Conservation (phyloP, 805 yeast genomes). For the Yueomyces sp. region DNA sequence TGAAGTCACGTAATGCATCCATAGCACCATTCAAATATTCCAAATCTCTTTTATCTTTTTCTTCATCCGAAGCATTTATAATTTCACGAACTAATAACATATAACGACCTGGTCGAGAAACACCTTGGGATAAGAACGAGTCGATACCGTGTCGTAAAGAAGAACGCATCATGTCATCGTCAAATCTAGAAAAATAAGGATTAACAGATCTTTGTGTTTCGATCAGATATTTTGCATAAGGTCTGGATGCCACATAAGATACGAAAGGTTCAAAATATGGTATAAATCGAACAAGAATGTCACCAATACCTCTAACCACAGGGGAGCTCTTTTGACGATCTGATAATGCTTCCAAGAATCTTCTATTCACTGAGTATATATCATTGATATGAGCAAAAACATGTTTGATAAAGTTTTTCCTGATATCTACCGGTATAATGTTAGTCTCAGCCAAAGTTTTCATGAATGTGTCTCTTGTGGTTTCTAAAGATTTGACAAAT, state of each 20-base stretch:
- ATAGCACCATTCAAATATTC: conserved; percentile 54
- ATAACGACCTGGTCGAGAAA: conserved; percentile 90
- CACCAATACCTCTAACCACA: conserved; percentile 77
- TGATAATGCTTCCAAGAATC: conserved; percentile 79
- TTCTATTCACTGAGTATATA: conserved; percentile 67
- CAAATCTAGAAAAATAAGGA: conserved; percentile 83
- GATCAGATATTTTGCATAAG: conserved; percentile 88
- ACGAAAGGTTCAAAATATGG: conserved; percentile 88
- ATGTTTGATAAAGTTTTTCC: conserved; percentile 82
- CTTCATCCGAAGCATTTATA: conserved; percentile 74
- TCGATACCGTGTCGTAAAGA: conserved; percentile 50
- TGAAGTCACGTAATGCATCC: conserved; percentile 58
- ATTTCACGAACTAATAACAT: conserved; percentile 75
- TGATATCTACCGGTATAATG: conserved; percentile 75
- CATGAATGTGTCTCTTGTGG: conserved; percentile 86
- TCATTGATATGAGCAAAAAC: conserved; percentile 87
- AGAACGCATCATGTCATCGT: conserved; percentile 75
- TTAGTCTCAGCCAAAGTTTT: conserved; percentile 78
- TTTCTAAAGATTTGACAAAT: conserved; percentile 88
- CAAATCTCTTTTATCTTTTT: conserved; percentile 36
- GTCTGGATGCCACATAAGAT: conserved; percentile 85
- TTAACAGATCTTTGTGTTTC: conserved; percentile 88
- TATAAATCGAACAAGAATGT: conserved; percentile 69
- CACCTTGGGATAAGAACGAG: conserved; percentile 88
- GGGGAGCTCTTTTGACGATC: conserved; percentile 78